phyloP scores from a whole-genome alignment of 2,329 filamentous ascomycete species.

The Hyphodiscus sp. region DNA sequence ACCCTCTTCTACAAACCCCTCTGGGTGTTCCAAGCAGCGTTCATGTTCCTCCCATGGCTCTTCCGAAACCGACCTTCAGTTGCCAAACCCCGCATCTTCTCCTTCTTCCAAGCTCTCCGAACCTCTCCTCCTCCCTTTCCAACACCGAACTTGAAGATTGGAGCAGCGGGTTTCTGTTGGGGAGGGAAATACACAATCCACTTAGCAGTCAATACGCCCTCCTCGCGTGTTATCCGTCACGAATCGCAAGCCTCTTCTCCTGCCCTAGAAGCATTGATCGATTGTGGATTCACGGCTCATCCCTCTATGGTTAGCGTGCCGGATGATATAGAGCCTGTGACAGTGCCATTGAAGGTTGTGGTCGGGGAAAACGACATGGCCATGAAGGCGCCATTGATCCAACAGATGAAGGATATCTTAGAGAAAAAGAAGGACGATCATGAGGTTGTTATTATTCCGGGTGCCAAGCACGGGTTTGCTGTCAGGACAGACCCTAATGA shows the following conservation, averaged over 20 bases:
- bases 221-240: conserved; percentile 15
- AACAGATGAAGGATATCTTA: conserved; percentile 18
- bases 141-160: conserved; percentile 35
- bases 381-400: conserved; percentile 24
- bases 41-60: neutral
- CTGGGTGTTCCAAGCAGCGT: conserved; percentile 37
- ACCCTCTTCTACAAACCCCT: conserved; percentile 28
- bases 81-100: conserved; percentile 30
- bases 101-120: conserved; percentile 33
- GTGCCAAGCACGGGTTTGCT: conserved; percentile 38
- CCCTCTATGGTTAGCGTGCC: conserved; percentile 42
- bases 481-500: conserved; percentile 32
- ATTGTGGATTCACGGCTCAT: conserved; percentile 45
- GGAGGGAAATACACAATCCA: conserved; percentile 48
- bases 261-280: conserved; percentile 32
- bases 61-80: conserved; percentile 15
- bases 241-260: conserved; percentile 3
- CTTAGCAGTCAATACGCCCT: conserved; percentile 37
- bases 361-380: conserved; percentile 38
- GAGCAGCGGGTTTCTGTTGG: conserved; percentile 57
- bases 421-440: conserved; percentile 24
- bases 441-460: conserved; percentile 32
- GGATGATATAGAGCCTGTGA: conserved; percentile 36
- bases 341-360: conserved; percentile 40
- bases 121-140: conserved; percentile 13